phyloP scores from a whole-genome alignment of 164 flowering plant genomes.

The Taxillus chinensis region DNA sequence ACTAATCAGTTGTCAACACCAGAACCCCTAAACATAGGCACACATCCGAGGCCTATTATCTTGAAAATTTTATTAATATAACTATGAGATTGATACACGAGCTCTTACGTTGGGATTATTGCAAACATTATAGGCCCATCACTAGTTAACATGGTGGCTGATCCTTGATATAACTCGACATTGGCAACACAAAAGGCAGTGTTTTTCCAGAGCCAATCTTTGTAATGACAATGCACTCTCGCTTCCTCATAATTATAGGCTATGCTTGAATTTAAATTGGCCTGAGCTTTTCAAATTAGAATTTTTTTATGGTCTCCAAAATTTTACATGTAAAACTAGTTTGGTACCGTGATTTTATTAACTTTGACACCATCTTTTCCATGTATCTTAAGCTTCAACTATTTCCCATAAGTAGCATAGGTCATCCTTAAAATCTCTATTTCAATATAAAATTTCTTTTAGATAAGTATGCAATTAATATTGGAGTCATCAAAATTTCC shows the following conservation, averaged over 20 bases:
- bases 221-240: slow-evolving; percentile 94
- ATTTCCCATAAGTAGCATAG: slow-evolving; percentile 49
- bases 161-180: slow-evolving; percentile 97
- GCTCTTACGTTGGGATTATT: slow-evolving; percentile 38
- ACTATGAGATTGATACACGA: slow-evolving; percentile 90
- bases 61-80: slow-evolving; percentile 83
- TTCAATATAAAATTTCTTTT: slow-evolving; percentile 89
- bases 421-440: slow-evolving; percentile 80
- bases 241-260: slow-evolving; percentile 91
- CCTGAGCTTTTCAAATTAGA: slow-evolving; percentile 88
- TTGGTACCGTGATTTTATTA: slow-evolving; percentile 78
- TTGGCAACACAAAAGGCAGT: slow-evolving; percentile 87
- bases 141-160: slow-evolving; percentile 79
- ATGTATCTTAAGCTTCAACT: slow-evolving; percentile 79
- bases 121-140: slow-evolving; percentile 62
- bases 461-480: slow-evolving; percentile 63
- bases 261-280: slow-evolving; percentile 89
- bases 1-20: slow-evolving; percentile 98
- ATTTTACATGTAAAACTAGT: slow-evolving; percentile 75
- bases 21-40: slow-evolving; percentile 93
- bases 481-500: slow-evolving; percentile 91
- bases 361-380: slow-evolving; percentile 96
- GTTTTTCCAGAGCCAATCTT: slow-evolving; percentile 98
- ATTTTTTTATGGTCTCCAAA: slow-evolving; percentile 72
- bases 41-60: slow-evolving; percentile 63